Percentiles rank a stretch among this genome's conserved stretches.
These are phyloP conservation scores for Picea engelmannii DNA, from an alignment of 83 land plant species.

Conservation along the genomic window DNA sequence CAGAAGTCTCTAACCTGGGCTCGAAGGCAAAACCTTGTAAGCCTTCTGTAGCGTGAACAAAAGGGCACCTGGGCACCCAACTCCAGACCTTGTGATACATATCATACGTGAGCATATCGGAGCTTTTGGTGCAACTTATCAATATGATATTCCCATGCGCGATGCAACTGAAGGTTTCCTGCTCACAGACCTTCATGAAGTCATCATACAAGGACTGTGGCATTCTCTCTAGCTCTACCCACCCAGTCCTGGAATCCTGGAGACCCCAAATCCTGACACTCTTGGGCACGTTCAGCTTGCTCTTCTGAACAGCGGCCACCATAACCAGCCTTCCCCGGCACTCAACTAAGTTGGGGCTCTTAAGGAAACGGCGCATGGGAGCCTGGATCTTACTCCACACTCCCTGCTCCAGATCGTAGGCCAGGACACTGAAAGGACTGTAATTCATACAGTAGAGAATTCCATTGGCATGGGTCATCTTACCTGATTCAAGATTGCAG, in stretches of 20 bases:
- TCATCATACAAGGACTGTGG: constrained; percentile 70
- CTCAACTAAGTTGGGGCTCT: constrained; percentile 77
- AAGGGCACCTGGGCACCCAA: constrained; percentile 78
- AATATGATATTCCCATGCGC: constrained; percentile 69
- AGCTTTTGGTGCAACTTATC: constrained; percentile 15
- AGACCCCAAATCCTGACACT: constrained; percentile 82
- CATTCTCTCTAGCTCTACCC: constrained; percentile 91
- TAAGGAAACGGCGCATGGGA: constrained; percentile 86
- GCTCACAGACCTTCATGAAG: constrained; percentile 48
- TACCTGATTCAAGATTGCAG: constrained; percentile 82
- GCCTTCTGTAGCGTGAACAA: neutral
- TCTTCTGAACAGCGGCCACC: constrained; percentile 84
- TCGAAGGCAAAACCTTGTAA: constrained; percentile 68
- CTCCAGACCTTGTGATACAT: constrained; percentile 56
- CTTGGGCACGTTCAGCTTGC: constrained; percentile 74
- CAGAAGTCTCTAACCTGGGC: constrained; percentile 75
- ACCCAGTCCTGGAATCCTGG: constrained; percentile 44
- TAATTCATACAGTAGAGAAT: constrained; percentile 87
- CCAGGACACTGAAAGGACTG: constrained; percentile 70
- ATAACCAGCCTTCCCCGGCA: constrained; percentile 64
- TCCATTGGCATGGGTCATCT: constrained; percentile 51
- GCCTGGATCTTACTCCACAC: constrained; percentile 84
- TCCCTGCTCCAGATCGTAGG: constrained; percentile 45
- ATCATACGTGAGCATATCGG: constrained; percentile 51
- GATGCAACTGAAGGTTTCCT: constrained; percentile 63